Conservation (phyloP, 208 protist species). For the Trypanosoma lewisi region DNA sequence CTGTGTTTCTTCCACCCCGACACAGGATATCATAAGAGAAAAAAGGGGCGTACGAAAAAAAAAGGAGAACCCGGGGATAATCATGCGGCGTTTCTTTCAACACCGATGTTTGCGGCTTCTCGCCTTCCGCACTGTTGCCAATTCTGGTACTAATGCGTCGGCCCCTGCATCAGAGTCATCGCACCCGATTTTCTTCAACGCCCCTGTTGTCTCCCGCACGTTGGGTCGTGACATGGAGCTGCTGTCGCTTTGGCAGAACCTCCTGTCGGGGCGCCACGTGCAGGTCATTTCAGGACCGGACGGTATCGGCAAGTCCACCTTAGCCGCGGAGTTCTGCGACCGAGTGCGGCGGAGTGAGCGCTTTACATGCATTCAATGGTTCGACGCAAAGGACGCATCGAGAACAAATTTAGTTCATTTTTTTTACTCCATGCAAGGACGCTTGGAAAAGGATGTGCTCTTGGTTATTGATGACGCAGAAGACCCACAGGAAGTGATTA, state of each 20-base stretch:
- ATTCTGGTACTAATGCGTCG: background rate
- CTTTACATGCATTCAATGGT: slow-evolving; percentile 90
- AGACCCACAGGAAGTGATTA: slow-evolving; percentile 28
- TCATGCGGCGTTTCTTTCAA: slow-evolving; percentile 10
- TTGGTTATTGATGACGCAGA: slow-evolving; percentile 77
- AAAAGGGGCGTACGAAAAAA: slow-evolving; percentile 3
- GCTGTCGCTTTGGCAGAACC: slow-evolving; percentile 76
- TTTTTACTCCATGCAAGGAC: slow-evolving; percentile 70
- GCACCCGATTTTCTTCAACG: slow-evolving; percentile 73
- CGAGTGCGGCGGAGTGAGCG: slow-evolving; percentile 57
- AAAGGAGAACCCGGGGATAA: background rate
- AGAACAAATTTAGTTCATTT: slow-evolving; percentile 57
- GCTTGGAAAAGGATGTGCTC: slow-evolving; percentile 76
- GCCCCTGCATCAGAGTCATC: slow-evolving; percentile 16
- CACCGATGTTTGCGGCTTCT: background rate
- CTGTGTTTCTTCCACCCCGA: background rate
- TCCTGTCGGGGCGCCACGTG: slow-evolving; percentile 60
- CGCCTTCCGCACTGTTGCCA: background rate
- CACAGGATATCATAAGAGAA: background rate
- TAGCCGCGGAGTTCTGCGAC: slow-evolving; percentile 85
- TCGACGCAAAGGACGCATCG: slow-evolving; percentile 36
- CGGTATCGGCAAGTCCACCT: slow-evolving; percentile 82
- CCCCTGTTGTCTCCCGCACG: slow-evolving; percentile 48
- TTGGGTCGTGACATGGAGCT: slow-evolving; percentile 70
- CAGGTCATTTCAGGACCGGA: slow-evolving; percentile 76